A percentile compares a stretch with the other conserved stretches of the same genome.
These are phyloP conservation scores for Exserohilum rostratum DNA, from an alignment of 2,329 filamentous ascomycete species.

Conservation along the genomic window DNA sequence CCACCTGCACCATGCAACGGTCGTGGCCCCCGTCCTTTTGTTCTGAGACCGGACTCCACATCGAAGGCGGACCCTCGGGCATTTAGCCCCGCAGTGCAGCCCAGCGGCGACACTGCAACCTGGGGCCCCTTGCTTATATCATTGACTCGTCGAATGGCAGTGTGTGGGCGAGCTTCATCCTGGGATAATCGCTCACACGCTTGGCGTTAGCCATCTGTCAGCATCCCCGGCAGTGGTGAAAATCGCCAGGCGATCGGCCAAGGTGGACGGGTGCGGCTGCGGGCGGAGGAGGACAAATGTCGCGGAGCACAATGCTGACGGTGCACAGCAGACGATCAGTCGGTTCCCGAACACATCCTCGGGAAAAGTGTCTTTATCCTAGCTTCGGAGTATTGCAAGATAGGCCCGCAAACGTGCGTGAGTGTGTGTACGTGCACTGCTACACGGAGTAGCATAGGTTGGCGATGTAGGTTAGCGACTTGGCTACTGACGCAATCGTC, in stretches of 20 bases:
- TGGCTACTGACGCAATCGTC: too few relatives aligned
- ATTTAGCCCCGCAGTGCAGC: slow-evolving; percentile 23
- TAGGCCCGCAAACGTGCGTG: too few relatives aligned
- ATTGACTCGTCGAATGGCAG: slow-evolving; percentile 3
- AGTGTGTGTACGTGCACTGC: too few relatives aligned
- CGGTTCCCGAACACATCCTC: too few relatives aligned
- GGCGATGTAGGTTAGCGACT: too few relatives aligned
- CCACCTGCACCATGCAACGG: neutral
- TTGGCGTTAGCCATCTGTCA: slow-evolving; percentile 11
- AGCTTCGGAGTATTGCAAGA: too few relatives aligned
- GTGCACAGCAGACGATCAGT: neutral
- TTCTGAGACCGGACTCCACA: slow-evolving; percentile 16
- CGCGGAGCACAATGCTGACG: neutral
- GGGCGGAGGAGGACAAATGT: neutral
- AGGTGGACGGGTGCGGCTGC: neutral
- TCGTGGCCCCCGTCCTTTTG: slow-evolving; percentile 3
- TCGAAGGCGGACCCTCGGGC: slow-evolving; percentile 19
- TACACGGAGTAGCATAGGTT: too few relatives aligned
- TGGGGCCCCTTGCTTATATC: slow-evolving; percentile 15
- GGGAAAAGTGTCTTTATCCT: too few relatives aligned
- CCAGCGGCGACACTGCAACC: slow-evolving; percentile 14
- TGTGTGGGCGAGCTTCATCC: slow-evolving; percentile 1
- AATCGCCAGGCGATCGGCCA: neutral
- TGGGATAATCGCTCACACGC: slow-evolving; percentile 3
- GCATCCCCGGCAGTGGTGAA: neutral